phyloP scores from a whole-genome alignment of 2,329 filamentous ascomycete genomes.

The Zopfia rhizophila region DNA sequence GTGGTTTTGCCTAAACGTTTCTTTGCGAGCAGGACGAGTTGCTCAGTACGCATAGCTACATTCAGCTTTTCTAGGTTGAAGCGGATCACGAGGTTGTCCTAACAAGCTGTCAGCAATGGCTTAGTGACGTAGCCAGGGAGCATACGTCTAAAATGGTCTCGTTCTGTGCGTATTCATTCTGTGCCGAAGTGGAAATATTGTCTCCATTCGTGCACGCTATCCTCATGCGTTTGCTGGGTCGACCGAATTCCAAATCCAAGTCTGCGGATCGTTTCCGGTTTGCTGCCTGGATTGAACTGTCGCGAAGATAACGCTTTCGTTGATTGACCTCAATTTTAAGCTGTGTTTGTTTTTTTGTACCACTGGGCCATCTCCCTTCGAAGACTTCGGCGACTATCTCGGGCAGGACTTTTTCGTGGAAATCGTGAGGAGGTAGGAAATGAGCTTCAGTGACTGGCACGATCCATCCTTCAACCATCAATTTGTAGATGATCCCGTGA shows the following conservation, averaged over 20 bases:
- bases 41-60: constrained; percentile 82
- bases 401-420: constrained; percentile 68
- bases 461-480: constrained; percentile 74
- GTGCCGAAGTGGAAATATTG: constrained; percentile 3
- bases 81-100: constrained; percentile 78
- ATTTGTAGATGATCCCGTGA: constrained; percentile 55
- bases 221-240: constrained; percentile 45
- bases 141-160: constrained; percentile 48
- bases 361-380: constrained; percentile 63
- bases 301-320: constrained; percentile 64
- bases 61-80: constrained; percentile 87
- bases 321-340: constrained; percentile 67
- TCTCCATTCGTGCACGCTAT: constrained; percentile 32
- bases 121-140: background rate
- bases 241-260: constrained; percentile 29
- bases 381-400: constrained; percentile 67
- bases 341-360: constrained; percentile 73
- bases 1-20: constrained; percentile 78
- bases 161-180: no score
- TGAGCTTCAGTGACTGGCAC: constrained; percentile 66
- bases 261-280: constrained; percentile 28
- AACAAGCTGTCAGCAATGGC: constrained; percentile 19
- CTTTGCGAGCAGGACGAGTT: constrained; percentile 77
- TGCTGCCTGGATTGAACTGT: constrained; percentile 28
- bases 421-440: constrained; percentile 67